Percentiles rank a stretch among this genome's conserved stretches.
phyloP scores from a whole-genome alignment of 495 filamentous ascomycete genomes.

The Penicillium manginii region DNA sequence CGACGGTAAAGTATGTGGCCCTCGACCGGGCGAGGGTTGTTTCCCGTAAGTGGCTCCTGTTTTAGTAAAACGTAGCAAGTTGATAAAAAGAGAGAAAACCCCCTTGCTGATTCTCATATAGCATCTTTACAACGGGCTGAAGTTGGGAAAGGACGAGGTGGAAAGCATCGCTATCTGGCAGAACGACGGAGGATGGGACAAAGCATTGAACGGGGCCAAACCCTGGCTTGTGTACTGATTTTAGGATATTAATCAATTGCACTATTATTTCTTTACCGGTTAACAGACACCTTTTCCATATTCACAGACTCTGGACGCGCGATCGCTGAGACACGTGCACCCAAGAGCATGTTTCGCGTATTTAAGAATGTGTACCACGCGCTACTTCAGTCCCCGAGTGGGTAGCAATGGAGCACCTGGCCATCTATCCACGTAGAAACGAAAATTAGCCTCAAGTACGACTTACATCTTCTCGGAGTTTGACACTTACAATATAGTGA shows the following conservation, averaged over 20 bases:
- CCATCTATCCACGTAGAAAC: slow-evolving; percentile 37
- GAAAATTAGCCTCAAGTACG: background rate
- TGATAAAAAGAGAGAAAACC: background rate
- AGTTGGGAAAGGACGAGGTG: slow-evolving; percentile 46
- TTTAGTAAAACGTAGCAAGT: background rate
- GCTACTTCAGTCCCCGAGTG: slow-evolving; percentile 40
- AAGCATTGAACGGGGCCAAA: slow-evolving; percentile 39
- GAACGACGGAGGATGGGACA: slow-evolving; percentile 52
- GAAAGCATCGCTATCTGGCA: slow-evolving; percentile 49
- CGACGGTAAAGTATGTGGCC: slow-evolving; percentile 44
- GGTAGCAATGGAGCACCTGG: slow-evolving; percentile 57
- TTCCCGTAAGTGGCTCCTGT: slow-evolving; percentile 40
- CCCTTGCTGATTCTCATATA: slow-evolving; percentile 19
- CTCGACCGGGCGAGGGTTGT: slow-evolving; percentile 47
- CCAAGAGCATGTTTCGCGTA: background rate
- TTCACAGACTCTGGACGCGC: background rate
- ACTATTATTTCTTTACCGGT: background rate
- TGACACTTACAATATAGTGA: slow-evolving; percentile 51
- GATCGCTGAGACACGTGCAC: background rate
- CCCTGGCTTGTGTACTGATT: slow-evolving; percentile 45
- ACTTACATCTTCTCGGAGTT: background rate
- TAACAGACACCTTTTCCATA: background rate
- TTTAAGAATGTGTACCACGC: background rate
- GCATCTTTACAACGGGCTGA: slow-evolving; percentile 52
- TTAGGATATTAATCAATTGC: background rate